These are phyloP conservation scores for Penicillium sclerotigenum DNA, from an alignment of 2,329 filamentous ascomycete species.

Conservation along the genomic window DNA sequence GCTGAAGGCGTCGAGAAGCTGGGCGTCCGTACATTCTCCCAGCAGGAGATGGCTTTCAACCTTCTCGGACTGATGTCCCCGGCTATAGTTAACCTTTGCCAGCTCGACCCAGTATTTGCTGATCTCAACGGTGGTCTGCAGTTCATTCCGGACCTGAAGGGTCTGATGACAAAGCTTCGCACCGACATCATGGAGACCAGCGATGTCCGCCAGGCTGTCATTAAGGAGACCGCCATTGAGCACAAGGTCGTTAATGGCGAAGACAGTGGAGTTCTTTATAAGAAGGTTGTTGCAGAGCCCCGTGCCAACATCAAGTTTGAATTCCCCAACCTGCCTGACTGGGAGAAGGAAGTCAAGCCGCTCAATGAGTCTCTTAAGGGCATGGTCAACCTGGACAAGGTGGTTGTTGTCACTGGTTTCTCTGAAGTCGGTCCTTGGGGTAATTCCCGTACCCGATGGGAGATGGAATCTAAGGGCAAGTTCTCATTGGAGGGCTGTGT, in stretches of 20 bases:
- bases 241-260: conserved; percentile 97
- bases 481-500: conserved; percentile 98
- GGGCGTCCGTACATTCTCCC: conserved; percentile 95
- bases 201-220: conserved; percentile 87
- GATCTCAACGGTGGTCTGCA: conserved; percentile 97
- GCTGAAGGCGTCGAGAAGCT: conserved; percentile 95
- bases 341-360: conserved; percentile 85
- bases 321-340: conserved; percentile 86
- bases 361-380: conserved; percentile 86
- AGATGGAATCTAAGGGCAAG: conserved; percentile 96
- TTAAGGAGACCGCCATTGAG: conserved; percentile 92
- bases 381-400: conserved; percentile 98
- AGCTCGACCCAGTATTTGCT: conserved; percentile 91
- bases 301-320: conserved; percentile 98
- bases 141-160: conserved; percentile 93
- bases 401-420: conserved; percentile 96
- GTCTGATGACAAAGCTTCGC: conserved; percentile 86
- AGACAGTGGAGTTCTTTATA: conserved; percentile 85
- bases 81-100: conserved; percentile 89
- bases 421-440: conserved; percentile 84
- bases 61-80: conserved; percentile 93
- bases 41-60: conserved; percentile 99
- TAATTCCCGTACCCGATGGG: conserved; percentile 96
- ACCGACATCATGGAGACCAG: conserved; percentile 94
- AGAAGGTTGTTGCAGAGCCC: conserved; percentile 88